phyloP scores from a whole-genome alignment of 768 basidiomycete genomes.

The Lactarius tabidus region DNA sequence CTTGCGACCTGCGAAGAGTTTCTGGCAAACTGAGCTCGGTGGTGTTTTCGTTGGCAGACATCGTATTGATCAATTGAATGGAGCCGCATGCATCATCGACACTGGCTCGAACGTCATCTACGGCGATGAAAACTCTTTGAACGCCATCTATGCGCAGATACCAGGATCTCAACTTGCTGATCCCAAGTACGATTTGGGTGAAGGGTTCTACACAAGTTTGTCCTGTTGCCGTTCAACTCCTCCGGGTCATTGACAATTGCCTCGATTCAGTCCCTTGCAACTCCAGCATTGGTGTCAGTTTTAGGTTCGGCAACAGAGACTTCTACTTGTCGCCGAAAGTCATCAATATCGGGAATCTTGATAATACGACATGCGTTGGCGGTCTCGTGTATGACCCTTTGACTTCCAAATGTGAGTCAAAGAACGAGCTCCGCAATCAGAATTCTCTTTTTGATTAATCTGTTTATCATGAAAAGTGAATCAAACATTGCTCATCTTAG shows the following conservation, averaged over 20 bases:
- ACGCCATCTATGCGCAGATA: slow-evolving; percentile 20
- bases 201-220: slow-evolving; percentile 4
- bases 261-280: not conserved
- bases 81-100: slow-evolving; percentile 27
- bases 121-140: slow-evolving; percentile 13
- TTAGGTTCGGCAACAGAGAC: not conserved
- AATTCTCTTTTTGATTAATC: not conserved
- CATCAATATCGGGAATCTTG: not conserved
- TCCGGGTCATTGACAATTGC: not conserved
- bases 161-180: slow-evolving; percentile 20
- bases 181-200: not conserved
- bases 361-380: not conserved
- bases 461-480: not conserved
- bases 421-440: too few relatives aligned
- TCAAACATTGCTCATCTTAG: slow-evolving; percentile 11
- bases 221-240: not conserved
- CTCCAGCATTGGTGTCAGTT: not conserved
- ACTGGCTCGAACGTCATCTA: slow-evolving; percentile 27
- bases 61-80: not conserved
- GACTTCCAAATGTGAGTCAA: slow-evolving; percentile 2
- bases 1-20: slow-evolving; percentile 4
- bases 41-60: not conserved
- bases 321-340: not conserved
- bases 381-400: slow-evolving; percentile 9
- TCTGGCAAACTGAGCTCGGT: slow-evolving; percentile 23